Percentiles rank a stretch among this genome's conserved stretches.
Conservation (phyloP, 2,329 filamentous ascomycete genomes). For the Xylaria sp. region DNA sequence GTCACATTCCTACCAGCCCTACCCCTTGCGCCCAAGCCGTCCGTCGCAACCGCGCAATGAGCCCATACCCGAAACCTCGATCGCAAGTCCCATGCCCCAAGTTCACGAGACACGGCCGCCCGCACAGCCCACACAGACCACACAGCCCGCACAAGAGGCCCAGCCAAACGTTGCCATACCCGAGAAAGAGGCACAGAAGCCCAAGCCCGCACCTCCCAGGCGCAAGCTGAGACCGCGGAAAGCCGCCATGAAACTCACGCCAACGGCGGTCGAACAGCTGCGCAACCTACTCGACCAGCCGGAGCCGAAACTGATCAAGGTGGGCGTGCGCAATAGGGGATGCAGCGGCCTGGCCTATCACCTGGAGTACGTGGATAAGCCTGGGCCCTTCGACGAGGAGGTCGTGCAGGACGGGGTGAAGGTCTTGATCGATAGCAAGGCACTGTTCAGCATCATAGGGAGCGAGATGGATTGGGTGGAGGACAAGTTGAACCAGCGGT, state of each 20-base stretch:
- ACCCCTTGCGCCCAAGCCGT: constrained; percentile 49
- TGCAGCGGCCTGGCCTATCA: constrained; percentile 94
- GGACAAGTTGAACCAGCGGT: constrained; percentile 88
- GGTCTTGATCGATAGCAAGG: constrained; percentile 96
- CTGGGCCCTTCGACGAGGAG: constrained; percentile 83
- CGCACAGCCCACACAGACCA: constrained; percentile 13
- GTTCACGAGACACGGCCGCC: constrained; percentile 58
- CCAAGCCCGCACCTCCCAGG: constrained; percentile 61
- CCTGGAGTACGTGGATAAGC: constrained; percentile 91
- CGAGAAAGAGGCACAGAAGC: constrained; percentile 70
- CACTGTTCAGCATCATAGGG: constrained; percentile 95
- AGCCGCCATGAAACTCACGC: constrained; percentile 85
- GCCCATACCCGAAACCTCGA: constrained; percentile 50
- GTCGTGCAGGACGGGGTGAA: constrained; percentile 96
- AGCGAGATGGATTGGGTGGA: constrained; percentile 99
- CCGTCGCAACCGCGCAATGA: constrained; percentile 47
- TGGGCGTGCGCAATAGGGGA: constrained; percentile 90
- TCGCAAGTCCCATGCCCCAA: constrained; percentile 51
- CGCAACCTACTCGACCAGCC: constrained; percentile 78
- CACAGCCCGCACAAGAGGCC: constrained; percentile 21
- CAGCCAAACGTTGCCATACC: constrained; percentile 48
- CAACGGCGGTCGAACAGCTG: constrained; percentile 78
- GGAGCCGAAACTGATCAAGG: constrained; percentile 88
- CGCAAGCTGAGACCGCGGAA: constrained; percentile 80
- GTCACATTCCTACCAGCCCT: constrained; percentile 52